Base-by-base conservation (phyloP, 1,139 yeast genomes). In the Debaryomyces nepalensis region DNA sequence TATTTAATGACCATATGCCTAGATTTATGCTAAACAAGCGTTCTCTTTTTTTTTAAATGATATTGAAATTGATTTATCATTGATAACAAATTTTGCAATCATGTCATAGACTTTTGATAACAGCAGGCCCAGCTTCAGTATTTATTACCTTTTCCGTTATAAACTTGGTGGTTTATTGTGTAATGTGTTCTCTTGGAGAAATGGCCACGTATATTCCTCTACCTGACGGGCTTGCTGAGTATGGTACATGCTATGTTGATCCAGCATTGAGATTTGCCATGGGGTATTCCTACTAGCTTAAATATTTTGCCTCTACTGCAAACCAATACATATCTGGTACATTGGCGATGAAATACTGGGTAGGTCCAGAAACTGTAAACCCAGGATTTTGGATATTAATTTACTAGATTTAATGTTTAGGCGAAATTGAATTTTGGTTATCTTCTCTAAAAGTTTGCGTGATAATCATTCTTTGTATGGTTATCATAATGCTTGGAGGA, bases 311-410 rank as follows among this genome's bases (percentile, higher is more conserved):
- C 7, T 22, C 24, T 22, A 22, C 82, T 4, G 82, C 86, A 18
- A 78, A 79, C 55, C 81, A 44, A 38, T 16, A 68, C 70, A 65
- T 62, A 31, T 82, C 81, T 0, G 77, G 76, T 26, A 68, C 79
- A 2, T 53, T 77, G 33, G 70, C 77, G 2, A 67, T 79, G 54
- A 75, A 75, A 48, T 78, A 67, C 52, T 78, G 83, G 83, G 68
- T 75, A 30, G 6, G 22, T 7, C 14, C 10, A n/a, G 33, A 30
- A 30, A 18, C 6, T 9, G 47, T 59, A n/a, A 64, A 60, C 37
- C 64, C 72, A 0, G 73, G 67, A 0, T 59, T 66, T 2, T 66
- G 63, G 53, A 66, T 68, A 35, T 53, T 69, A 11, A 45, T 66
- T 4, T 60, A 59, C 2, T 47, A 67, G 29, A 59, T 63, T 5